Base-by-base conservation (phyloP, 805 yeast species). In the Yarrowia porcina region DNA sequence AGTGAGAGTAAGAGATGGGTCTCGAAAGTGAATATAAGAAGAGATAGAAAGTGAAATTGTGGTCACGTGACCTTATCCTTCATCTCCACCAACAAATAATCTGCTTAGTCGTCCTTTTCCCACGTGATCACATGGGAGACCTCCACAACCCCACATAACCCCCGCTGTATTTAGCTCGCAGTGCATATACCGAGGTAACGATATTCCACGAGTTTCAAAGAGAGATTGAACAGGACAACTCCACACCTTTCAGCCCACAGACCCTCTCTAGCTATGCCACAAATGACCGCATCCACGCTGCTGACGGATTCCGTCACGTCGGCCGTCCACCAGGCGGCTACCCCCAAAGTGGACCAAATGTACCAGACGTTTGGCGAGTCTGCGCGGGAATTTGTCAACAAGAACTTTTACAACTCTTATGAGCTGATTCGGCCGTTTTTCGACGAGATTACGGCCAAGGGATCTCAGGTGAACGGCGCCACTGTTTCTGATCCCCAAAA, bases 341-440 rank as follows among this genome's bases (percentile, higher is more conserved):
- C 38, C 3, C 49, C 35, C 11, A 28, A 39, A 13, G 49, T 41
- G 21, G 49, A 56, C 38, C 61, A 56, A 15, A 39, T 56, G 35
- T 56, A 56, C 49, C 61, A 56, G 30, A 41, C 39, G n/a, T 56
- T 56, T 41, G 61, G 49, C 18, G 61, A 41, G 38, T 39, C 61
- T 27, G 61, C 61, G n/a, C 47, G 61, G 20, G 61, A 56, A 41
- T 56, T 56, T 27, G 45, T 60, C 57, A 60, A 60, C 63, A 60
- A 50, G 63, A 44, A 47, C 45, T 47, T 60, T 20, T 50, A 33
- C 61, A 45, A 50, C 33, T 47, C 61, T 6, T 44, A 60, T 28
- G 42, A 60, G 33, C 20, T 47, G 44, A 60, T 60, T 60, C 41
- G 61, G 61, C 42, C 42, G n/a, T 60, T 49, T 38, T 60, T 60